These are phyloP conservation scores for Colletotrichum phormii DNA, from an alignment of 2,329 filamentous ascomycete genomes.

Conservation along the genomic window DNA sequence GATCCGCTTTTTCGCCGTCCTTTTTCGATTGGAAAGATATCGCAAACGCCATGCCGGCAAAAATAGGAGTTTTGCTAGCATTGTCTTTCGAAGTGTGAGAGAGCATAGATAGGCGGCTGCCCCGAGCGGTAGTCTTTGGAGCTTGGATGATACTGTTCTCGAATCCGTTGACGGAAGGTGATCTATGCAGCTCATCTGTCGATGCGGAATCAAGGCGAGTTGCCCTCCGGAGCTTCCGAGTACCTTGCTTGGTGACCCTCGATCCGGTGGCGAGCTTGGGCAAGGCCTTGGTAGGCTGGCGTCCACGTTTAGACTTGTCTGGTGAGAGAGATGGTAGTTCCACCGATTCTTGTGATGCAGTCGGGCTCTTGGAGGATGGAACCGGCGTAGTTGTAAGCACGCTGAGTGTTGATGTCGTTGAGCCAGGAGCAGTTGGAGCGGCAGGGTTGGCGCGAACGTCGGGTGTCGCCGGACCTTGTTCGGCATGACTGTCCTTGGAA, in stretches of 20 bases:
- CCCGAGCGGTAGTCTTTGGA: conserved; percentile 40
- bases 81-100: conserved; percentile 22
- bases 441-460: neutral
- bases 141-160: conserved; percentile 50
- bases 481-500: neutral
- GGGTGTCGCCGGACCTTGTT: conserved; percentile 10
- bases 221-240: conserved; percentile 35
- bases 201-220: conserved; percentile 54
- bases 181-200: conserved; percentile 60
- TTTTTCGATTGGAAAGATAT: conserved; percentile 74
- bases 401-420: conserved; percentile 55
- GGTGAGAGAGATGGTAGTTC: conserved; percentile 27
- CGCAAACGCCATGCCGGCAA: conserved; percentile 88
- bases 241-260: conserved; percentile 33
- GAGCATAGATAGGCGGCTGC: conserved; percentile 28
- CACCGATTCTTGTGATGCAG: conserved; percentile 48
- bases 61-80: conserved; percentile 56
- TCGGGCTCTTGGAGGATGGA: conserved; percentile 50
- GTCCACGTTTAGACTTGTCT: conserved; percentile 17
- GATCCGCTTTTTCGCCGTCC: conserved; percentile 65
- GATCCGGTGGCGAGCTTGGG: conserved; percentile 2
- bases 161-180: conserved; percentile 50
- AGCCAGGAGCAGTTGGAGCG: conserved; percentile 19
- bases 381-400: conserved; percentile 53
- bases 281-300: conserved; percentile 3